Conservation (phyloP, 257 asterid genomes). For the Salvia splendens region DNA sequence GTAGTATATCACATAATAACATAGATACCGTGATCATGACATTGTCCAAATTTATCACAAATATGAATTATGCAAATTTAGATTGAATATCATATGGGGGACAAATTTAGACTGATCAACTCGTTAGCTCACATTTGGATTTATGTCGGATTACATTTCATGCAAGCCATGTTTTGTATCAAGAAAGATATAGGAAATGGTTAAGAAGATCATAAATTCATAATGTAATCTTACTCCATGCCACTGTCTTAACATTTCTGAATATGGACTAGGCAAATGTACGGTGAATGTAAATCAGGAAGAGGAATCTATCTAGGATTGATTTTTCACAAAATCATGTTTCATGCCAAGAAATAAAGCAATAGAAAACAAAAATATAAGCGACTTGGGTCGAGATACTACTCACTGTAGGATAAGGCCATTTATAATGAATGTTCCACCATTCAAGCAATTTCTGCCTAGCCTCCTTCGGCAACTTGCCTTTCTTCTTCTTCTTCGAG, state of each 20-base stretch:
- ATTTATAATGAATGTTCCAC: slow-evolving; percentile 88
- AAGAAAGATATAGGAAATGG: too few relatives aligned
- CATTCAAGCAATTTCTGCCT: slow-evolving; percentile 76
- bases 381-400: slow-evolving; percentile 5
- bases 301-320: background rate
- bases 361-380: background rate
- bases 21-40: too few relatives aligned
- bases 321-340: background rate
- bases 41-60: too few relatives aligned
- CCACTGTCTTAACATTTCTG: too few relatives aligned
- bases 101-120: too few relatives aligned
- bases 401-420: slow-evolving; percentile 96
- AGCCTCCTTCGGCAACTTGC: slow-evolving; percentile 84
- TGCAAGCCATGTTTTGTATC: too few relatives aligned
- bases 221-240: too few relatives aligned
- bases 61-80: too few relatives aligned
- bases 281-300: background rate
- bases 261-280: background rate
- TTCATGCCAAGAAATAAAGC: background rate
- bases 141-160: background rate
- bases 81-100: too few relatives aligned
- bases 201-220: too few relatives aligned
- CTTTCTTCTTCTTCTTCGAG: slow-evolving; percentile 91
- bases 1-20: too few relatives aligned
- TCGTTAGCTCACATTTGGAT: too few relatives aligned